Evolutionary conservation across 2,329 filamentous ascomycete species (phyloP).

Genomic region (Penicillium sp.): DNA sequence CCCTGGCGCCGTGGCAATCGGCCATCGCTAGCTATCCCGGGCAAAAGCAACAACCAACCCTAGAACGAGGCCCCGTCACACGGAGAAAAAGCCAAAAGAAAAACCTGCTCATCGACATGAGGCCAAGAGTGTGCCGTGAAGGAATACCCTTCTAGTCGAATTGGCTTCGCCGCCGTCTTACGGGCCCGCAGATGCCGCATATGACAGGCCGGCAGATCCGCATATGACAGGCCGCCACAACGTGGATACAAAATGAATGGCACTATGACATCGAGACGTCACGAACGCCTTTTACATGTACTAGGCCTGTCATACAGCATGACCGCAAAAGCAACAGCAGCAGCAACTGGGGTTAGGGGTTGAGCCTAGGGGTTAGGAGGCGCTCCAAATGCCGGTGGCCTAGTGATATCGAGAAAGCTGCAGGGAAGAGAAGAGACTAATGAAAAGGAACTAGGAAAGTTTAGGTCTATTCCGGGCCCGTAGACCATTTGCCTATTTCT

Average conservation of each 20-base stretch:
- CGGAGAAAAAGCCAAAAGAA: slow-evolving; percentile 11
- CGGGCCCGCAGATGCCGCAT: slow-evolving; percentile 10
- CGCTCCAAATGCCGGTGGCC: slow-evolving; percentile 8
- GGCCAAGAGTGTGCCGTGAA: slow-evolving; percentile 14
- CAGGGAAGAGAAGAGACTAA: not conserved
- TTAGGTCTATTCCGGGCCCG: not conserved
- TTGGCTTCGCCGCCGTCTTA: slow-evolving; percentile 4
- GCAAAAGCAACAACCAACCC: slow-evolving; percentile 14
- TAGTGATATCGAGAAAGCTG: slow-evolving; percentile 10
- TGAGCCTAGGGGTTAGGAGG: not conserved
- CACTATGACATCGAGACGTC: slow-evolving; percentile 15
- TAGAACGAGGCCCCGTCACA: slow-evolving; percentile 11
- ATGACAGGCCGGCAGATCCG: slow-evolving; percentile 1
- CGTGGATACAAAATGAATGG: slow-evolving; percentile 1
- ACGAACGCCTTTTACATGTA: slow-evolving; percentile 23
- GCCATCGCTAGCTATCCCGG: slow-evolving; percentile 15
- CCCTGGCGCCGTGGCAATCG: slow-evolving; percentile 6
- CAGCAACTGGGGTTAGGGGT: not conserved
- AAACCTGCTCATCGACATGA: slow-evolving; percentile 18
- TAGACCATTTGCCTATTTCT: not conserved
- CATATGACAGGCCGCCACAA: not conserved
- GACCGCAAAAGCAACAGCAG: not conserved
- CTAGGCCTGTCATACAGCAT: slow-evolving; percentile 16
- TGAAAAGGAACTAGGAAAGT: not conserved
- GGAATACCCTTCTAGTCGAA: slow-evolving; percentile 20